phyloP scores from a whole-genome alignment of 108 stramenopile species.

The Conticribra weissflogii region DNA sequence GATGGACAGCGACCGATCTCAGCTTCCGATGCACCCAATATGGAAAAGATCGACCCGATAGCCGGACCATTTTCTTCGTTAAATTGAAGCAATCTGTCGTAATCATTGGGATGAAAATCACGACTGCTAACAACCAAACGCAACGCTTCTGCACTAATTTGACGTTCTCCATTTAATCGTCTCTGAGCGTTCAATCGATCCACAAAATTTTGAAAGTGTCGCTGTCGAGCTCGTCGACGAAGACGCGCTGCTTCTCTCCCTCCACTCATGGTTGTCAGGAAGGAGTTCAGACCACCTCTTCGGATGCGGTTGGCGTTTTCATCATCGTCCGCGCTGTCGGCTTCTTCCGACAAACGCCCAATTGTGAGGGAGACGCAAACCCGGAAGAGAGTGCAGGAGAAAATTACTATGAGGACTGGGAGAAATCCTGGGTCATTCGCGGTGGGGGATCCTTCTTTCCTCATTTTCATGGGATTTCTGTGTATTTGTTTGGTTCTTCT shows the following conservation, averaged over 20 bases:
- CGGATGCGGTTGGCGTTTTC: not conserved
- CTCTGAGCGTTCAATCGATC: constrained; percentile 54
- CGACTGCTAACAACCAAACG: constrained; percentile 44
- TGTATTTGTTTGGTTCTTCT: constrained; percentile 4
- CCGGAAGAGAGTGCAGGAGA: constrained; percentile 5
- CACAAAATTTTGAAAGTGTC: constrained; percentile 39
- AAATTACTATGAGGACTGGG: constrained; percentile 2
- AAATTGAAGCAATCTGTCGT: constrained; percentile 44
- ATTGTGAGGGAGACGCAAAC: constrained; percentile 10
- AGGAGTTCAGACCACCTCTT: not conserved
- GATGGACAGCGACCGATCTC: constrained; percentile 58
- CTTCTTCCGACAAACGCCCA: not conserved
- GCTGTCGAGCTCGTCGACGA: constrained; percentile 22
- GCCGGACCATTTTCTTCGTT: constrained; percentile 60
- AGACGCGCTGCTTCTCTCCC: constrained; percentile 9
- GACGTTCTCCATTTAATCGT: constrained; percentile 47
- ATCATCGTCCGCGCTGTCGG: not conserved
- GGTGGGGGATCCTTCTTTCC: not conserved
- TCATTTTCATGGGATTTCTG: constrained; percentile 4
- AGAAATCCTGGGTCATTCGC: not conserved
- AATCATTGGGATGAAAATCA: constrained; percentile 59
- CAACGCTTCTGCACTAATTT: constrained; percentile 39
- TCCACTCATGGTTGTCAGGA: constrained; percentile 1
- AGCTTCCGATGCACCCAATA: constrained; percentile 51
- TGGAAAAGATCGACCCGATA: constrained; percentile 34